Conservation (phyloP, 2,329 filamentous ascomycete genomes). For the Epicoccum sorghinum region DNA sequence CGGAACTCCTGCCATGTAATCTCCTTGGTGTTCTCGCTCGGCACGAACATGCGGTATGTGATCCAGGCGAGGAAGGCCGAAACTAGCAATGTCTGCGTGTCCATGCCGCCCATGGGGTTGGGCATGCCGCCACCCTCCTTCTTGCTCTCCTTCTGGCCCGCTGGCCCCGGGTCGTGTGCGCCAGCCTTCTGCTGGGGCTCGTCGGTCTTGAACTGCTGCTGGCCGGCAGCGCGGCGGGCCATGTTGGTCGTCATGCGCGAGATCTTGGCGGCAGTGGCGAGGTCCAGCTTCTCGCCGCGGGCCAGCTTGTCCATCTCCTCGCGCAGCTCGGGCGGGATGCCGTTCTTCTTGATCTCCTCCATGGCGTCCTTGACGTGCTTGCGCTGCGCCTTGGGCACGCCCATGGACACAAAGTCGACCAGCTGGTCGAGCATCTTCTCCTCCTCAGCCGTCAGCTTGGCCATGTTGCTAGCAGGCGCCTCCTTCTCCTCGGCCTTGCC, state of each 20-base stretch:
- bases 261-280: constrained; percentile 66
- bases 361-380: constrained; percentile 65
- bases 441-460: constrained; percentile 61
- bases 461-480: constrained; percentile 46
- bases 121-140: constrained; percentile 34
- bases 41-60: constrained; percentile 65
- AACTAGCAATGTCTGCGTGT: constrained; percentile 62
- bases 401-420: constrained; percentile 62
- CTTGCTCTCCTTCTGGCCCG: constrained; percentile 39
- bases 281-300: constrained; percentile 55
- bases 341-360: constrained; percentile 68
- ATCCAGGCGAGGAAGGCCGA: constrained; percentile 67
- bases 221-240: constrained; percentile 58
- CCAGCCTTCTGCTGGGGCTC: constrained; percentile 52
- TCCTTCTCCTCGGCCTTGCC: constrained; percentile 50
- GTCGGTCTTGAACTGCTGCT: constrained; percentile 30
- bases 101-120: constrained; percentile 48
- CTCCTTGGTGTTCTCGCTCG: constrained; percentile 71
- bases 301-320: constrained; percentile 65
- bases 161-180: constrained; percentile 53
- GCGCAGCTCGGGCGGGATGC: constrained; percentile 71
- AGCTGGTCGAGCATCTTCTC: constrained; percentile 63
- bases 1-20: constrained; percentile 98
- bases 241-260: constrained; percentile 63
- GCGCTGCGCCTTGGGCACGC: constrained; percentile 67